Base-by-base conservation (phyloP, 1,139 yeast species). In the Yamadazyma conglobata region DNA sequence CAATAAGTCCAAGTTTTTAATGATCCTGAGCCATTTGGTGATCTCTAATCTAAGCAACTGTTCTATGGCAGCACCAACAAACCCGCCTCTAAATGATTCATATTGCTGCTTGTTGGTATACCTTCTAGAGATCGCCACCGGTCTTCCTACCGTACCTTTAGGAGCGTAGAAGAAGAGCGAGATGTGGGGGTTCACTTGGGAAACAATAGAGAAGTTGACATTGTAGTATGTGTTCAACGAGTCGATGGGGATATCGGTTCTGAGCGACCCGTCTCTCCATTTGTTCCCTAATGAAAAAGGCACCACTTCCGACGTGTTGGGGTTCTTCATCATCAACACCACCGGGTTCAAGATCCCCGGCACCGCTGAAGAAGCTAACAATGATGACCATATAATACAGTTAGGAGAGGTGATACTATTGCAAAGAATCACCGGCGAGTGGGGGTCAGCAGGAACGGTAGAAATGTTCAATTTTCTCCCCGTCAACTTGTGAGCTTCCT, bases 331-430 rank as follows among this genome's bases (percentile, higher is more conserved):
- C 89, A 83, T 80, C 32, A 84, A 58, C 5, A 81, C 87, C 17
- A 83, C 91, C 0, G 94, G 94, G 39, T 81, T 80, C 34, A 84
- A 59, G n/a, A 84, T 80, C 0, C 93, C 93, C 0, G 93, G 93
- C 6, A 84, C 93, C 0, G 93, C 93, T 4, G 87, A 76, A 9
- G 88, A 79, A 0, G 93, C 93, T 27, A 84, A 59, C 39, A 84
- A 58, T 0, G 89, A 66, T 3, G 86, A 77, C 93, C 93, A 84
- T 13, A 84, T 79, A n/a, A 83, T 79, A 50, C 91, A 82, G 51
- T 81, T 73, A 8, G 93, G 93, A 6, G 89, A 75, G 0, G 93
- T 84, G 34, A 82, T 71, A 46, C 78, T 78, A 46, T 84, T 84
- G 53, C 91, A 80, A 33, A 84, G 60, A 48, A 84, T 83, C 4